A percentile compares a stretch with the other conserved stretches of the same genome.
Conservation (phyloP, 352 stramenopile genomes). For the Pythium aristosporum region DNA sequence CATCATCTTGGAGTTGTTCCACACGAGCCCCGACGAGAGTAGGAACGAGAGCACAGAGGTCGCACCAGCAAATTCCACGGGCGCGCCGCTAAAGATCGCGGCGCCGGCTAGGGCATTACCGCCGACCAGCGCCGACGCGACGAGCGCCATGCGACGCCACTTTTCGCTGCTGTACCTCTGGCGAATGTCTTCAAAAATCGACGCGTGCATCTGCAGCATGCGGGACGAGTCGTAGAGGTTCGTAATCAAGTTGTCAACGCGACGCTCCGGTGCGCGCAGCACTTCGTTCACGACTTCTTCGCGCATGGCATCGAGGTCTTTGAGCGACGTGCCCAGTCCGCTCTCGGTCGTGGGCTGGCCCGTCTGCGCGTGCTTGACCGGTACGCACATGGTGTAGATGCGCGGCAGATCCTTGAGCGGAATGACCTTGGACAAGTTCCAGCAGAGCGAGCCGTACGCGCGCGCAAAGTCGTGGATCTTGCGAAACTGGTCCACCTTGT, state of each 20-base stretch:
- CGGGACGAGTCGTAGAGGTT: constrained; percentile 92
- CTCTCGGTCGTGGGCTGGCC: constrained; percentile 50
- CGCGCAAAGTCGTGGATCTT: constrained; percentile 99
- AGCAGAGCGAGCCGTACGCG: constrained; percentile 98
- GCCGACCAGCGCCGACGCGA: constrained; percentile 57
- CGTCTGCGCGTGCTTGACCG: constrained; percentile 64
- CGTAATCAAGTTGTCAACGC: constrained; percentile 99
- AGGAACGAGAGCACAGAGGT: constrained; percentile 79
- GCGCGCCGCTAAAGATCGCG: constrained; percentile 72
- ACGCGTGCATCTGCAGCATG: constrained; percentile 95
- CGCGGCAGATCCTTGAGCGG: constrained; percentile 98
- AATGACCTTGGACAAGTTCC: constrained; percentile 99
- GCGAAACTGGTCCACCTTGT: constrained; percentile 98
- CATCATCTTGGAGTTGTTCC: constrained; percentile 88
- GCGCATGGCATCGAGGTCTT: constrained; percentile 95
- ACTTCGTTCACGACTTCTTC: constrained; percentile 98
- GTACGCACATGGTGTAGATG: constrained; percentile 99
- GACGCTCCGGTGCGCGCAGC: constrained; percentile 95
- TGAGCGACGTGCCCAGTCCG: constrained; percentile 75
- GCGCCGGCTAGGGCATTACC: constrained; percentile 76
- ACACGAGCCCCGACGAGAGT: constrained; percentile 84
- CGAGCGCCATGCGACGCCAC: constrained; percentile 72
- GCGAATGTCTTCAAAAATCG: constrained; percentile 81
- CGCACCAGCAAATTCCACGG: constrained; percentile 81
- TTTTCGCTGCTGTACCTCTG: constrained; percentile 77